These are phyloP conservation scores for Yamadazyma mexicana DNA, from an alignment of 1,139 yeast species.

Conservation along the genomic window DNA sequence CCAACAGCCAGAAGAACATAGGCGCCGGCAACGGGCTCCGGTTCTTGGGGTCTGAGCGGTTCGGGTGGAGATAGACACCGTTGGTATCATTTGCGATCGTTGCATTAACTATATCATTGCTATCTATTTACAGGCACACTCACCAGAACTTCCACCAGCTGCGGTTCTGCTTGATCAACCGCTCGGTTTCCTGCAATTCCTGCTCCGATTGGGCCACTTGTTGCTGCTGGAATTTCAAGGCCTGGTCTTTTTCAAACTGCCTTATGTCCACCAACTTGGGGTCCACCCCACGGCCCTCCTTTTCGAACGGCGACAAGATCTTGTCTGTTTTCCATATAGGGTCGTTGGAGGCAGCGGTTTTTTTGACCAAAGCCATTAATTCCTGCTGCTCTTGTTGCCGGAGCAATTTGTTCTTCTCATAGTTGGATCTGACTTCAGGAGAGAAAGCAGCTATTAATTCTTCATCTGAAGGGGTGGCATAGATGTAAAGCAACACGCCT, in stretches of 20 bases:
- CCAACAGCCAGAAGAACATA: slow-evolving; percentile 47
- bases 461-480: slow-evolving; percentile 83
- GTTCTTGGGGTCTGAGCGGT: slow-evolving; percentile 29
- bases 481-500: slow-evolving; percentile 67
- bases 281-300: slow-evolving; percentile 29
- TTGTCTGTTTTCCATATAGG: slow-evolving; percentile 83
- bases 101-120: too few relatives aligned
- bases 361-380: slow-evolving; percentile 61
- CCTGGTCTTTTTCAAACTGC: slow-evolving; percentile 44
- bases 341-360: slow-evolving; percentile 63
- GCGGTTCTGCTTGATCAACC: slow-evolving; percentile 29
- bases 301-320: slow-evolving; percentile 64
- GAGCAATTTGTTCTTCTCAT: slow-evolving; percentile 63
- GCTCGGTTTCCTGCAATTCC: slow-evolving; percentile 33
- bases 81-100: too few relatives aligned
- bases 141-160: slow-evolving; percentile 30
- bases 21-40: slow-evolving; percentile 7
- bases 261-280: slow-evolving; percentile 46
- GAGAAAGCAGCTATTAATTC: slow-evolving; percentile 70
- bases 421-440: slow-evolving; percentile 79
- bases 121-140: neutral
- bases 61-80: slow-evolving; percentile 45
- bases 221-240: slow-evolving; percentile 42
- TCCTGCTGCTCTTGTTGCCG: slow-evolving; percentile 67
- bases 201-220: slow-evolving; percentile 37